Evolutionary conservation across 208 protist genomes (phyloP), one percentile per base, ranked within the genome.

Genomic region (Wallacemonas sp.): DNA sequence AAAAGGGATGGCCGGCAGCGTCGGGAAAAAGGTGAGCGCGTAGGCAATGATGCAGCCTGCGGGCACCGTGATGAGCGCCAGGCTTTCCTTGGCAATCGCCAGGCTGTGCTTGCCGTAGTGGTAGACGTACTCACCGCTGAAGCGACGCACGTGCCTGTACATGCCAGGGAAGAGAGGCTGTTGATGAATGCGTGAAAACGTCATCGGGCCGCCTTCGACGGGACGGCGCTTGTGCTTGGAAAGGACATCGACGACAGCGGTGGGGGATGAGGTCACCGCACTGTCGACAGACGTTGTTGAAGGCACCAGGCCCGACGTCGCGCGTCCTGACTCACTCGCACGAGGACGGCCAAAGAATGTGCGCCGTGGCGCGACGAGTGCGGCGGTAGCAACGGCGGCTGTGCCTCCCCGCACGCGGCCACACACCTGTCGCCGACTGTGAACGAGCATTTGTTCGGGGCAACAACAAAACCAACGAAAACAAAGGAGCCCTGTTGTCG

Each of bases 91-190:
- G 29, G 88, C 42, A 12, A 94, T 86, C n/a, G 71, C 63, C 45
- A 77, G 82, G 32, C 83, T 87, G 71, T 94, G 82, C 27, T 52
- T 59, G 21, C 79, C 83, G 73, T 94, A 90, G 68, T 85, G 38
- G 74, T 92, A 94, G 15, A 71, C 70, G 63, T 90, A 67, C 58
- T 92, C 78, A n/a, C 88, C 84, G 27, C 89, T 85, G 73, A 94
- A 94, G 39, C 66, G 45, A 6, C 64, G 67, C 30, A 89, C 83
- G 13, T 73, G 58, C 17, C 66, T 69, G 32, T 73, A 78, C 73
- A 76, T 79, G 37, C 83, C 84, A 0, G 88, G 82, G 38, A 79
- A 91, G 38, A 91, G 62, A 1, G 81, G 80, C 42, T 63, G 67
- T 63, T 94, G 88, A 61, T 85, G 86, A 17, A 81, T 73, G 19